phyloP scores from a whole-genome alignment of 352 stramenopile species.

The Phytophthora macrochlamydospora region DNA sequence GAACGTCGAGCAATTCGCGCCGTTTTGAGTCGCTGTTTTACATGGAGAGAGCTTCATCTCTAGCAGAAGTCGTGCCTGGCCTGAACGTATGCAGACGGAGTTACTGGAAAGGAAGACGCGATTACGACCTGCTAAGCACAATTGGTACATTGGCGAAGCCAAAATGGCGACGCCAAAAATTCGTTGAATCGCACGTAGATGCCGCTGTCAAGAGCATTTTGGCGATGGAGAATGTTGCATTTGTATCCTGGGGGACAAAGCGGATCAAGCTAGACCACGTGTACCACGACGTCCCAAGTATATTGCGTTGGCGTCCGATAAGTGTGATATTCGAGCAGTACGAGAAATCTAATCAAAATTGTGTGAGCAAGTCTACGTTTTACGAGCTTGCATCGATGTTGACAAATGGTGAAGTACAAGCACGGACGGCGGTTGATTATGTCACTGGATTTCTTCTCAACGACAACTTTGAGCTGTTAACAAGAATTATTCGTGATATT shows the following conservation, averaged over 20 bases:
- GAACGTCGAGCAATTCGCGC: too few relatives aligned
- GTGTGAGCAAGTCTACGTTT: neutral
- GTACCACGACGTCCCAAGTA: neutral
- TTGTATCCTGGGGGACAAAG: neutral
- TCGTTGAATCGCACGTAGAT: neutral
- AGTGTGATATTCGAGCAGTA: constrained; percentile 13
- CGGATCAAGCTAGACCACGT: neutral
- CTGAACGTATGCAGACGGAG: neutral
- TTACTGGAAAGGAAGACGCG: neutral
- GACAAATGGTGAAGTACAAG: constrained; percentile 8
- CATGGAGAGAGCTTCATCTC: too few relatives aligned
- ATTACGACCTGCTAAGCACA: neutral
- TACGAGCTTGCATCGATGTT: constrained; percentile 3
- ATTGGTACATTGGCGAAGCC: neutral
- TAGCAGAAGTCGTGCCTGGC: too few relatives aligned
- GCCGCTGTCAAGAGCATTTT: neutral
- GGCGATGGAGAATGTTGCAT: neutral
- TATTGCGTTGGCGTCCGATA: constrained; percentile 1
- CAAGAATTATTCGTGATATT: constrained; percentile 6
- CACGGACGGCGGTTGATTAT: constrained; percentile 6
- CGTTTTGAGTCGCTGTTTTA: too few relatives aligned
- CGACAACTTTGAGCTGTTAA: constrained; percentile 3
- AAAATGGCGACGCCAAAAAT: neutral
- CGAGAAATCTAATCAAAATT: neutral
- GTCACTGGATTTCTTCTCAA: constrained; percentile 12